Conservation (phyloP, 2,329 filamentous ascomycete species). For the Emmonsiellopsis sp. region DNA sequence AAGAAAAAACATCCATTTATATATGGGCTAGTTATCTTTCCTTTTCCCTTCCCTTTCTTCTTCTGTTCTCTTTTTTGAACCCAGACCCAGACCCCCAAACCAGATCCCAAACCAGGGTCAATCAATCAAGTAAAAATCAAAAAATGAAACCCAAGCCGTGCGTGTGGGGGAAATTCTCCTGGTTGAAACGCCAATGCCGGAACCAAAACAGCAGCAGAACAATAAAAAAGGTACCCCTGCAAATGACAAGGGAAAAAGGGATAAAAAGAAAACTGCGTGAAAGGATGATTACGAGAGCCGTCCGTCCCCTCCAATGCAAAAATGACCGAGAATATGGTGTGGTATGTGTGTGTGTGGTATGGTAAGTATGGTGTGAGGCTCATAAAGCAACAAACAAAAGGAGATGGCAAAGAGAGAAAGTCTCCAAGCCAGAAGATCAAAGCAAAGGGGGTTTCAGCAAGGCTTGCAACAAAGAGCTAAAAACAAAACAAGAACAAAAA, state of each 20-base stretch:
- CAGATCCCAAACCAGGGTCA: neutral
- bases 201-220: neutral
- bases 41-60: no score
- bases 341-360: no score
- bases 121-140: neutral
- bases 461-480: neutral
- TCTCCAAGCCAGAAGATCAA: no score
- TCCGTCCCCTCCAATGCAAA: no score
- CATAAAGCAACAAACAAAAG: conserved; percentile 2
- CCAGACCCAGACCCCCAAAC: neutral
- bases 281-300: no score
- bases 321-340: no score
- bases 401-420: neutral
- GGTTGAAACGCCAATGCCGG: no score
- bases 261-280: no score
- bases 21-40: no score
- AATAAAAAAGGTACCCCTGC: neutral
- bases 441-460: neutral
- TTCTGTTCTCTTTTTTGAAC: neutral
- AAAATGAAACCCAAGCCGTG: neutral
- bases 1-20: conserved; percentile 1
- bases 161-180: neutral
- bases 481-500: conserved; percentile 10
- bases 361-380: no score
- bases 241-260: no score